These are phyloP conservation scores for Neofusicoccum umdonicola DNA, from an alignment of 2,329 filamentous ascomycete species.

Conservation along the genomic window DNA sequence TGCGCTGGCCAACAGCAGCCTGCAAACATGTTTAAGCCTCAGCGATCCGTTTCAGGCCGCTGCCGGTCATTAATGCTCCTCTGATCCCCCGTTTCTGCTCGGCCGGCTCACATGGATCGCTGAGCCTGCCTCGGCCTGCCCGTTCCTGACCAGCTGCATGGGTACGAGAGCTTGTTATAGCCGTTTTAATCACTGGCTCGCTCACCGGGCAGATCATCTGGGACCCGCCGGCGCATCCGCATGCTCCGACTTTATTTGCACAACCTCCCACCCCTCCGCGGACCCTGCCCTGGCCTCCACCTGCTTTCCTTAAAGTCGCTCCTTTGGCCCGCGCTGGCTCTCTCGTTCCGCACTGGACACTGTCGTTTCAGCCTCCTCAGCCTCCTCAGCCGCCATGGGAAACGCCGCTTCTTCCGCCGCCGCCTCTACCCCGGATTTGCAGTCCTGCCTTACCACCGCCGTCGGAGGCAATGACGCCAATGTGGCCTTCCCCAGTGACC, in stretches of 20 bases:
- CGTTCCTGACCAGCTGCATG: neutral
- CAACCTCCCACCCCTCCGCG: neutral
- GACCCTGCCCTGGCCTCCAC: neutral
- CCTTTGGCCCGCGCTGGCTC: too few species aligned
- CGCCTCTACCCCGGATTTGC: constrained; percentile 4
- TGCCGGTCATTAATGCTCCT: neutral
- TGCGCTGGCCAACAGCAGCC: neutral
- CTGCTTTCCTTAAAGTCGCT: neutral
- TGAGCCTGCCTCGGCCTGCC: neutral
- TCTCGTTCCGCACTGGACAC: neutral
- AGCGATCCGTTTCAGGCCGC: neutral
- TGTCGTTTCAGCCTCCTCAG: neutral
- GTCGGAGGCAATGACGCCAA: constrained; percentile 26
- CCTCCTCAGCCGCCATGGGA: constrained; percentile 26
- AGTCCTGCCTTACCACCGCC: constrained; percentile 31
- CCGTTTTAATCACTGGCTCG: neutral
- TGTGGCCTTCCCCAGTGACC: constrained; percentile 26
- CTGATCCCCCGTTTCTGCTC: neutral
- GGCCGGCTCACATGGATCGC: neutral
- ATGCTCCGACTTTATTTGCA: neutral
- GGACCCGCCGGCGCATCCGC: neutral
- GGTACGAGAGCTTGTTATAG: neutral
- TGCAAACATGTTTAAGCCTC: neutral
- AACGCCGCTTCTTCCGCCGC: constrained; percentile 29
- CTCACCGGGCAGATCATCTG: neutral